Evolutionary conservation across 768 basidiomycete species (phyloP).

Genomic region (Terana coerulea): DNA sequence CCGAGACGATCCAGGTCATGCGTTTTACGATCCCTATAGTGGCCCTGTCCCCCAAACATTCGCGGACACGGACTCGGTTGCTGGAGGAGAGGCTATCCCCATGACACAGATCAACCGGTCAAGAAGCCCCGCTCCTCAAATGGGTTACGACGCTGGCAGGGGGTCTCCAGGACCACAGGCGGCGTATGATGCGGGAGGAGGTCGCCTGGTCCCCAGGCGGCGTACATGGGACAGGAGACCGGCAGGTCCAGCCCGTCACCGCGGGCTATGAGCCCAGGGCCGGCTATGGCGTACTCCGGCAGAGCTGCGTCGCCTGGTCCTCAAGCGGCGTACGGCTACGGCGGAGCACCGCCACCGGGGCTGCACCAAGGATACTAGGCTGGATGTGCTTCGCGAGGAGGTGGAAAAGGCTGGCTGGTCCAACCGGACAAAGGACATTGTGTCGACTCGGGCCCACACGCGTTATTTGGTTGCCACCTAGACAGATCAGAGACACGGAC

Average conservation of each 20-base stretch:
- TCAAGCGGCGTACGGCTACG: conserved; percentile 14
- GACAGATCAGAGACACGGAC: conserved; percentile 8
- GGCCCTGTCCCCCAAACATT: conserved; percentile 42
- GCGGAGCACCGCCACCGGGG: conserved; percentile 1
- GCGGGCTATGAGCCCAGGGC: conserved; percentile 11
- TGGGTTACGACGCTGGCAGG: conserved; percentile 5
- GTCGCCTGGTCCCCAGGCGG: conserved; percentile 11
- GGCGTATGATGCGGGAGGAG: conserved; percentile 2
- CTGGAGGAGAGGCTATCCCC: conserved; percentile 6
- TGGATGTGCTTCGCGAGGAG: background rate
- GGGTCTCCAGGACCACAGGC: conserved; percentile 11
- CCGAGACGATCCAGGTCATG: conserved; percentile 58
- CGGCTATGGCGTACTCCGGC: conserved; percentile 9
- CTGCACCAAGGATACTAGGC: background rate
- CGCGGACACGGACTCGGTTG: background rate
- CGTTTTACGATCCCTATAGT: conserved; percentile 71
- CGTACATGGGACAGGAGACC: background rate
- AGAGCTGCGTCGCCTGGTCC: conserved; percentile 12
- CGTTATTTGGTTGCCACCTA: conserved; percentile 4
- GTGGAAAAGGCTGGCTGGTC: conserved; percentile 15
- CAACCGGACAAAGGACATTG: conserved; percentile 9
- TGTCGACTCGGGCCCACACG: conserved; percentile 3
- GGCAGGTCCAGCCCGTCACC: conserved; percentile 5
- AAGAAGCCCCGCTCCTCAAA: conserved; percentile 11
- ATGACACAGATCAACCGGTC: conserved; percentile 13